These are phyloP conservation scores for Wickerhamiella infanticola DNA, from an alignment of 1,139 yeast genomes.

Conservation along the genomic window DNA sequence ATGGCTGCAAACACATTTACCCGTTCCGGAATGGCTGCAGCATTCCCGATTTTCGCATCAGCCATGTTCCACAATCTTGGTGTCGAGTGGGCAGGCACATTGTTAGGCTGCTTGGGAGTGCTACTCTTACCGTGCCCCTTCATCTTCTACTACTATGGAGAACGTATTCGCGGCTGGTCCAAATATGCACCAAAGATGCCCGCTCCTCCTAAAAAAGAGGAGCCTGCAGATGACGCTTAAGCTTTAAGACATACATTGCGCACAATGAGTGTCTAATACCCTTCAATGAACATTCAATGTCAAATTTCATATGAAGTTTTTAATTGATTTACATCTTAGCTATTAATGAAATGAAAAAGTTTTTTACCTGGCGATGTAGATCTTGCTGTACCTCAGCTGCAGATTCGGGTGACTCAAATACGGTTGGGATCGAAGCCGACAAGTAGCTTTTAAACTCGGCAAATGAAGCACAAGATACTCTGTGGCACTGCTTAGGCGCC, in stretches of 20 bases:
- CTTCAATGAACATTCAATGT: no score
- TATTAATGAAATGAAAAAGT: no score
- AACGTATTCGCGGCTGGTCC: constrained; percentile 2
- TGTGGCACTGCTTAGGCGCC: no score
- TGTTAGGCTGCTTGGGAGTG: constrained; percentile 42
- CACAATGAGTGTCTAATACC: background rate
- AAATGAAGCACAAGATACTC: no score
- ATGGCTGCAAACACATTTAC: constrained; percentile 76
- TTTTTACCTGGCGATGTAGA: no score
- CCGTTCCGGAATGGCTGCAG: constrained; percentile 56
- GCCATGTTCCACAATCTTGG: constrained; percentile 64
- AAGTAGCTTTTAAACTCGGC: no score
- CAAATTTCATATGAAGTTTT: no score
- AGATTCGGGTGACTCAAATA: no score
- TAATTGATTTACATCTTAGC: no score
- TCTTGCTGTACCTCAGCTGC: no score
- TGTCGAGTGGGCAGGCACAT: constrained; percentile 65
- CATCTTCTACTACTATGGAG: constrained; percentile 30
- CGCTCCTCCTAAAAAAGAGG: background rate
- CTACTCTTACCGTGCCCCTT: constrained; percentile 62
- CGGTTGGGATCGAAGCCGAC: no score
- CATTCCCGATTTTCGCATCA: constrained; percentile 62
- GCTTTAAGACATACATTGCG: background rate
- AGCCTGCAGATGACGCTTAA: background rate
- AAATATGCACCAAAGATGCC: constrained; percentile 4